phyloP scores from a whole-genome alignment of 2,329 filamentous ascomycete genomes.

The Pseudocercospora crystallina region DNA sequence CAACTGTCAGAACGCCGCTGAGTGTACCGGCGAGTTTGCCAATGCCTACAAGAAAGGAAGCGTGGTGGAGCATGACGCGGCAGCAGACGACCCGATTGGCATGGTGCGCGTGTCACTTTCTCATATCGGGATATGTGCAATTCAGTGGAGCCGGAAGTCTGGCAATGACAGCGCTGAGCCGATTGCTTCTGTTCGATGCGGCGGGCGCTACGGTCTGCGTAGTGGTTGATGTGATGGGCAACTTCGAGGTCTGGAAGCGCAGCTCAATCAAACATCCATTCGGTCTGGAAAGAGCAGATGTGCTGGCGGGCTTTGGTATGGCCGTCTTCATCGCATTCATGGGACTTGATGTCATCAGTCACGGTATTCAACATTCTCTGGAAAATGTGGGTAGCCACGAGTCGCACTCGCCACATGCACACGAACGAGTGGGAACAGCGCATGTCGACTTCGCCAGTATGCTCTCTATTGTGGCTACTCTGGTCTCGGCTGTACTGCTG shows the following conservation, averaged over 20 bases:
- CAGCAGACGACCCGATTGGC: slow-evolving; percentile 80
- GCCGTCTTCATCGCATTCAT: slow-evolving; percentile 96
- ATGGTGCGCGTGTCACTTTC: slow-evolving; percentile 88
- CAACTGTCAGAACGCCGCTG: slow-evolving; percentile 80
- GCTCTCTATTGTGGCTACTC: slow-evolving; percentile 76
- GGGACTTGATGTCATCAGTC: slow-evolving; percentile 90
- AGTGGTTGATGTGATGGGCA: slow-evolving; percentile 85
- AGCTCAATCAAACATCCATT: slow-evolving; percentile 93
- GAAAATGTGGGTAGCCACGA: slow-evolving; percentile 70
- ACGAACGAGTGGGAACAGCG: slow-evolving; percentile 69
- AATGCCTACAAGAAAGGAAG: slow-evolving; percentile 84
- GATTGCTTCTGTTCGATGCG: slow-evolving; percentile 93
- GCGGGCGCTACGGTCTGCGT: slow-evolving; percentile 89
- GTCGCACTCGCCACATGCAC: slow-evolving; percentile 57
- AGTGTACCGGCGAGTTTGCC: slow-evolving; percentile 89
- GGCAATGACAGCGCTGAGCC: slow-evolving; percentile 87
- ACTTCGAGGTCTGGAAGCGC: slow-evolving; percentile 96
- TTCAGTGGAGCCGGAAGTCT: slow-evolving; percentile 83
- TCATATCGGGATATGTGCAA: slow-evolving; percentile 80
- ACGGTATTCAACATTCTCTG: slow-evolving; percentile 89
- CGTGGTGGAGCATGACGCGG: slow-evolving; percentile 82
- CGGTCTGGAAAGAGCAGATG: slow-evolving; percentile 82
- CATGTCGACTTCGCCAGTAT: slow-evolving; percentile 78
- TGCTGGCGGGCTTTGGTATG: slow-evolving; percentile 93
- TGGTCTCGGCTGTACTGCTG: slow-evolving; percentile 82